Conservation (phyloP, 2,329 filamentous ascomycete species). For the Chaetomiaceae sp. region DNA sequence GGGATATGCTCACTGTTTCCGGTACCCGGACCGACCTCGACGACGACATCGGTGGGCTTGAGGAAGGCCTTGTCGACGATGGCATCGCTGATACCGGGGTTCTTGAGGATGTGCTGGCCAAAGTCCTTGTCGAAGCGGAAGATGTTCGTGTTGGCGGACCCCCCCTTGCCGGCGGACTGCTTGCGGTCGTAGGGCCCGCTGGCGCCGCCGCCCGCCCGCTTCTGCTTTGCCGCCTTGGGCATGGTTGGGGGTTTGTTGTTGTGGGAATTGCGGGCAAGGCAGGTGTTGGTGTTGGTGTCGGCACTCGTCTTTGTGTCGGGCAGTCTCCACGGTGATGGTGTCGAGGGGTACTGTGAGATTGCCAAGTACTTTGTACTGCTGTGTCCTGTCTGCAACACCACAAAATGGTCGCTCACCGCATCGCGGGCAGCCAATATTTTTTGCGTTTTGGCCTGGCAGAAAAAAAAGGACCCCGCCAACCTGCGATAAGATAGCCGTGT, state of each 20-base stretch:
- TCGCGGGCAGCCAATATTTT: slow-evolving; percentile 18
- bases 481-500: slow-evolving; percentile 23
- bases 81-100: slow-evolving; percentile 29
- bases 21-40: slow-evolving; percentile 88
- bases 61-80: slow-evolving; percentile 81
- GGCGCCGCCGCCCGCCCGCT: slow-evolving; percentile 30
- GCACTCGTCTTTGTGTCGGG: no score
- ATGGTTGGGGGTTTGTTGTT: slow-evolving; percentile 24
- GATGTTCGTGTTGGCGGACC: slow-evolving; percentile 63
- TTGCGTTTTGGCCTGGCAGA: slow-evolving; percentile 22
- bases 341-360: no score
- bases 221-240: slow-evolving; percentile 39
- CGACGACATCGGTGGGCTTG: slow-evolving; percentile 83
- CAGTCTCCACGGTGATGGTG: no score
- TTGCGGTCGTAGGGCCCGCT: slow-evolving; percentile 35
- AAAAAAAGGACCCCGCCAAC: slow-evolving; percentile 25
- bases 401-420: slow-evolving; percentile 3
- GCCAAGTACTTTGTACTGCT: no score
- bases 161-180: slow-evolving; percentile 27
- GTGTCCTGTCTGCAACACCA: no score
- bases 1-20: slow-evolving; percentile 69
- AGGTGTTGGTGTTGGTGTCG: no score
- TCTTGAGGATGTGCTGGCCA: slow-evolving; percentile 82
- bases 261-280: no score
- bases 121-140: slow-evolving; percentile 96